Evolutionary conservation across 1,284 basidiomycete species (phyloP).

Genomic region (Fistulina hepatica): DNA sequence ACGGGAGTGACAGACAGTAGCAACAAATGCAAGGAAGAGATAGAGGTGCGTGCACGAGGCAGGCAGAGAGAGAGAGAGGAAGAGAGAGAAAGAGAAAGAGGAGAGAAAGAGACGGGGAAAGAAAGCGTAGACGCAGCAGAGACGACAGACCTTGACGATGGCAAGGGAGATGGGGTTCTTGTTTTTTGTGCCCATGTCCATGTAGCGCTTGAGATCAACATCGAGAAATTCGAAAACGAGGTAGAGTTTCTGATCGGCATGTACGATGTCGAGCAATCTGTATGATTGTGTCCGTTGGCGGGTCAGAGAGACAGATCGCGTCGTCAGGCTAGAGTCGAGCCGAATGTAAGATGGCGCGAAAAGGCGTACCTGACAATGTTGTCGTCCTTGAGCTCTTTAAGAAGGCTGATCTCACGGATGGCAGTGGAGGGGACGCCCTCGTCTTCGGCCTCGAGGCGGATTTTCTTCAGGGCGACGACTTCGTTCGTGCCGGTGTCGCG

Average conservation of each 20-base stretch:
- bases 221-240: conserved; percentile 96
- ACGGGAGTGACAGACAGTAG: no score
- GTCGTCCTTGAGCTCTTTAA: conserved; percentile 94
- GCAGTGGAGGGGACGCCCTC: conserved; percentile 98
- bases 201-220: conserved; percentile 93
- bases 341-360: conserved; percentile 1
- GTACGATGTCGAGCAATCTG: conserved; percentile 93
- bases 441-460: conserved; percentile 95
- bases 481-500: conserved; percentile 62
- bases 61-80: not conserved
- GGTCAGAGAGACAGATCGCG: not conserved
- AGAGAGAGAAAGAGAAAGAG: not conserved
- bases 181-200: conserved; percentile 75
- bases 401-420: conserved; percentile 92
- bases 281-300: not conserved
- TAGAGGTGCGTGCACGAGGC: not conserved
- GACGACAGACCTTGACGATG: conserved; percentile 56
- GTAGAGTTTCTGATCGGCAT: conserved; percentile 96
- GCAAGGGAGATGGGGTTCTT: conserved; percentile 63
- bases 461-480: conserved; percentile 95
- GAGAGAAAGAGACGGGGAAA: not conserved
- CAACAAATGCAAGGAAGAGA: not conserved
- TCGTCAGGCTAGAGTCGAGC: not conserved
- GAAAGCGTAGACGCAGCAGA: not conserved
- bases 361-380: conserved; percentile 77